Evolutionary conservation across 495 filamentous ascomycete genomes (phyloP).

Genomic region (Hypoxylon lenormandii): DNA sequence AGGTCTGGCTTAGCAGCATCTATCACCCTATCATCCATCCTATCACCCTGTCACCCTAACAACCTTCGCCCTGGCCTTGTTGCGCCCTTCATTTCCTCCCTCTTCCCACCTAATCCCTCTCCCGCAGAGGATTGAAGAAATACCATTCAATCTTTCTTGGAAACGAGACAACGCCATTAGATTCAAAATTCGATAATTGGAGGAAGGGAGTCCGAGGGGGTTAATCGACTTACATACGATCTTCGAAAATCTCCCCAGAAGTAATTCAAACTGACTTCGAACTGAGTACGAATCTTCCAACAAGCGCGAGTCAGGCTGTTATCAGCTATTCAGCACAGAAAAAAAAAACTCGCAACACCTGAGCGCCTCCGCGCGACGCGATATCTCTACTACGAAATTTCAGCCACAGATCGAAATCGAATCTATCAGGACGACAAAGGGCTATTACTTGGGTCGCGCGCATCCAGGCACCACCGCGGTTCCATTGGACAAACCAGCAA

Average conservation of each 20-base stretch:
- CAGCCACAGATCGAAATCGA: constrained; percentile 3
- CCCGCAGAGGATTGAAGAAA: constrained; percentile 14
- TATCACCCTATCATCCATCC: constrained; percentile 35
- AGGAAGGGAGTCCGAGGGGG: constrained; percentile 43
- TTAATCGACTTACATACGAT: constrained; percentile 27
- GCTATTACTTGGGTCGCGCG: constrained; percentile 12
- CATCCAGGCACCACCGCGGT: constrained; percentile 10
- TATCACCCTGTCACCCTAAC: constrained; percentile 47
- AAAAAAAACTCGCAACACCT: constrained; percentile 17
- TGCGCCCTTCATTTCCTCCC: constrained; percentile 32
- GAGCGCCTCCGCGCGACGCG: not conserved
- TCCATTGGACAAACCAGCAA: constrained; percentile 17
- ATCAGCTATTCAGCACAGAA: constrained; percentile 17
- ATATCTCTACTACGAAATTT: constrained; percentile 6
- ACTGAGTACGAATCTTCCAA: constrained; percentile 6
- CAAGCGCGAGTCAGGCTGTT: constrained; percentile 34
- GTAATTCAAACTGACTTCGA: constrained; percentile 8
- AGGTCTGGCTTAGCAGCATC: constrained; percentile 40
- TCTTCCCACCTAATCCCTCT: constrained; percentile 38
- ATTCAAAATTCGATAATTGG: constrained; percentile 42
- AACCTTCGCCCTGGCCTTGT: constrained; percentile 29
- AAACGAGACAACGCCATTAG: constrained; percentile 33
- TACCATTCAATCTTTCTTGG: constrained; percentile 36
- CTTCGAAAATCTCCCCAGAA: constrained; percentile 5
- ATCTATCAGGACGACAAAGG: not conserved